Conservation (phyloP, 2,329 filamentous ascomycete species). For the Clarireedia paspali region DNA sequence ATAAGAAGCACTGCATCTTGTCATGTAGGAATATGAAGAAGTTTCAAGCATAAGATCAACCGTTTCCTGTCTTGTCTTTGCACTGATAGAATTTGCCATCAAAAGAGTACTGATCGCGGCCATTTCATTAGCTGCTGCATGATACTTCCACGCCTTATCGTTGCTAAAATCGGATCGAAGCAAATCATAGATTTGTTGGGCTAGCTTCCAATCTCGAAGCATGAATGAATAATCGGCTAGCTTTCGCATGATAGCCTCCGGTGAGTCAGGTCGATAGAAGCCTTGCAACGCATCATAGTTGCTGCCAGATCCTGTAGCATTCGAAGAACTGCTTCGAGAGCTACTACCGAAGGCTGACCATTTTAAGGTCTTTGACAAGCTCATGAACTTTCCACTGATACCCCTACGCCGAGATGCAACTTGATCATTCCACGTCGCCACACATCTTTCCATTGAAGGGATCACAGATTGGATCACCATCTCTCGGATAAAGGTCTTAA, state of each 20-base stretch:
- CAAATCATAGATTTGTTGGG: slow-evolving; percentile 86
- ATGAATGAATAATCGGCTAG: slow-evolving; percentile 94
- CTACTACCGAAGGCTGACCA: slow-evolving; percentile 74
- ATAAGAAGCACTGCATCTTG: slow-evolving; percentile 71
- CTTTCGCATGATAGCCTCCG: slow-evolving; percentile 88
- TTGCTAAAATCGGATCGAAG: slow-evolving; percentile 83
- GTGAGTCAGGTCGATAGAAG: slow-evolving; percentile 75
- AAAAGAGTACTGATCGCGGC: slow-evolving; percentile 77
- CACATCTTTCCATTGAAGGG: slow-evolving; percentile 89
- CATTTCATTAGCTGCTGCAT: slow-evolving; percentile 94
- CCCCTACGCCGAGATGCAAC: slow-evolving; percentile 85
- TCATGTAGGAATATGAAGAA: slow-evolving; percentile 86
- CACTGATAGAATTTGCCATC: slow-evolving; percentile 60
- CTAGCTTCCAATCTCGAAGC: slow-evolving; percentile 91
- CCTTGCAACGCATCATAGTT: slow-evolving; percentile 75
- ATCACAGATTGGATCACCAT: slow-evolving; percentile 93
- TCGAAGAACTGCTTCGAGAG: slow-evolving; percentile 21
- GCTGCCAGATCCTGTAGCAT: slow-evolving; percentile 41
- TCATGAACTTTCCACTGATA: slow-evolving; percentile 88
- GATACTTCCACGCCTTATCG: slow-evolving; percentile 94
- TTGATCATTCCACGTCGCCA: slow-evolving; percentile 94
- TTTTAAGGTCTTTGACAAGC: slow-evolving; percentile 64
- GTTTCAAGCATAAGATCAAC: slow-evolving; percentile 85
- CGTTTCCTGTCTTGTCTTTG: slow-evolving; percentile 71
- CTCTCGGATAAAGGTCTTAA: slow-evolving; percentile 84